phyloP scores from a whole-genome alignment of 768 basidiomycete species.

The Hericium erinaceus region DNA sequence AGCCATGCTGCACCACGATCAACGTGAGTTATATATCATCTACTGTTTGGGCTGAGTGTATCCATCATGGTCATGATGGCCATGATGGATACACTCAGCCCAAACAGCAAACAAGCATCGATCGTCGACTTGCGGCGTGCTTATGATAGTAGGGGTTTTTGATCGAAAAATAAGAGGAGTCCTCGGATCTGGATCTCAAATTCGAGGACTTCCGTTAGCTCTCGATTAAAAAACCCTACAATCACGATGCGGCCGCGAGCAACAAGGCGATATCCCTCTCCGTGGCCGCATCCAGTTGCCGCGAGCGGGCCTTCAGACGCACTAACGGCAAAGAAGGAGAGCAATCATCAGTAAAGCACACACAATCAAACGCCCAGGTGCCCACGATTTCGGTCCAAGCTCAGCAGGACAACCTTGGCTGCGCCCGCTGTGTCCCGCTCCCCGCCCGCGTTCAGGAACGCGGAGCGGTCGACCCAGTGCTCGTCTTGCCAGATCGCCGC shows the following conservation, averaged over 20 bases:
- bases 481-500: slow-evolving; percentile 91
- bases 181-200: no score
- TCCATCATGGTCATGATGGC: no score
- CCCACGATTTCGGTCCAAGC: slow-evolving; percentile 87
- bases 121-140: no score
- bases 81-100: no score
- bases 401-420: slow-evolving; percentile 82
- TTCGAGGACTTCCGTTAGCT: no score
- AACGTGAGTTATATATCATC: no score
- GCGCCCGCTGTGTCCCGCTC: slow-evolving; percentile 31
- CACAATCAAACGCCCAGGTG: slow-evolving; percentile 13
- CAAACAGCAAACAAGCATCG: no score
- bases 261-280: slow-evolving; percentile 79
- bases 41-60: no score
- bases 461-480: slow-evolving; percentile 83
- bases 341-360: slow-evolving; percentile 4
- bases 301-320: slow-evolving; percentile 81
- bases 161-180: no score
- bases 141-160: no score
- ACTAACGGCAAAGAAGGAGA: slow-evolving; percentile 33
- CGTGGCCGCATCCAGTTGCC: slow-evolving; percentile 76
- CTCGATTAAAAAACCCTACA: not conserved
- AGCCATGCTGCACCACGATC: no score
- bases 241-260: slow-evolving; percentile 32
- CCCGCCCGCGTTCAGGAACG: slow-evolving; percentile 43